Conservation (phyloP, 306 rosid genomes). For the Prunus dulcis region DNA sequence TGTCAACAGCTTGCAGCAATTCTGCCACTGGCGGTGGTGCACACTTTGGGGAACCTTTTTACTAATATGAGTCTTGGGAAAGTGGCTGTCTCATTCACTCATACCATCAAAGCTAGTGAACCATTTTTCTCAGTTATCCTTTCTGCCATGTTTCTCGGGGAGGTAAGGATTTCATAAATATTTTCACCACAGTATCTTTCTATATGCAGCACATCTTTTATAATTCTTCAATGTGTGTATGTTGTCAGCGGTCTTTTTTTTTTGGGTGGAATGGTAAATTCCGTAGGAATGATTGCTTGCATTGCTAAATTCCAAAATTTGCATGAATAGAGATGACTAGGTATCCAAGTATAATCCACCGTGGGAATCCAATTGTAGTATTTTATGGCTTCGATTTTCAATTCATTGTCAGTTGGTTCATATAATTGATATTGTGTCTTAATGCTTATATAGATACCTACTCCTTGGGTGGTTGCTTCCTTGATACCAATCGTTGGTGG, state of each 20-base stretch:
- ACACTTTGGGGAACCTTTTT: constrained; percentile 82
- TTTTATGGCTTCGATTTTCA: not conserved
- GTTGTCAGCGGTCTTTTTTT: not conserved
- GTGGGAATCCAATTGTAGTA: not conserved
- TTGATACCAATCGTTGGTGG: no score
- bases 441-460: constrained; percentile 50
- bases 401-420: not conserved
- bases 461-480: no score
- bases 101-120: constrained; percentile 91
- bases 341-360: not conserved
- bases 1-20: constrained; percentile 68
- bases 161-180: constrained; percentile 47
- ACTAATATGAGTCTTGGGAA: constrained; percentile 96
- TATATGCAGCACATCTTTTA: not conserved
- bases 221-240: not conserved
- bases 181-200: not conserved
- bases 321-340: not conserved
- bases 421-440: constrained; percentile 12
- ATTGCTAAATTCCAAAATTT: not conserved
- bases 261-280: not conserved
- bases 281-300: not conserved
- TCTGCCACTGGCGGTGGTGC: constrained; percentile 79
- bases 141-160: constrained; percentile 89
- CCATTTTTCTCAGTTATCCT: constrained; percentile 91
- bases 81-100: constrained; percentile 96